These are phyloP conservation scores for Typha latifolia DNA, from an alignment of 176 grass and related monocot genomes.

Conservation along the genomic window DNA sequence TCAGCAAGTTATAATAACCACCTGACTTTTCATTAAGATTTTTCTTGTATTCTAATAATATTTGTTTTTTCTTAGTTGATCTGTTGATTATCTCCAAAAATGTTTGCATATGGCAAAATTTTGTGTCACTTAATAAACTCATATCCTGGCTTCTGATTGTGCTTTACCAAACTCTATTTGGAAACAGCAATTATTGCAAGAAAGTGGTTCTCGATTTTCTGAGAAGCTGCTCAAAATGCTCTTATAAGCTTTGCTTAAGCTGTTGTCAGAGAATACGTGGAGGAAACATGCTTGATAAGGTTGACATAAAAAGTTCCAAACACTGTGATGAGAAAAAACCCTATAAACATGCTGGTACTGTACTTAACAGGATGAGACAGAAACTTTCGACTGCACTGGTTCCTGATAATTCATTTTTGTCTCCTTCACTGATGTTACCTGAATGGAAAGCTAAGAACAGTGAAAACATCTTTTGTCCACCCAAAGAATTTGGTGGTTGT, in stretches of 20 bases:
- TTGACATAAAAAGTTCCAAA: background rate
- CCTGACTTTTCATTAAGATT: background rate
- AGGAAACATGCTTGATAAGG: constrained; percentile 25
- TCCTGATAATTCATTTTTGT: constrained; percentile 22
- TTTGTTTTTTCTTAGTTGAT: background rate
- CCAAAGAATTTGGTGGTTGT: constrained; percentile 81
- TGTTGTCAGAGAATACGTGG: constrained; percentile 72
- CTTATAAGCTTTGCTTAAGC: constrained; percentile 72
- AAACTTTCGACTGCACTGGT: background rate
- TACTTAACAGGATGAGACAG: background rate
- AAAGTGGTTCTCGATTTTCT: constrained; percentile 33
- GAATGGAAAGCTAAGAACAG: constrained; percentile 44
- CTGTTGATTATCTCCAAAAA: background rate
- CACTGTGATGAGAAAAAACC: background rate
- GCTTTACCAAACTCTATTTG: constrained; percentile 7
- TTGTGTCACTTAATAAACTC: too few relatives aligned
- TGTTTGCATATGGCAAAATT: too few relatives aligned
- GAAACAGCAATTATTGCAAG: constrained; percentile 77
- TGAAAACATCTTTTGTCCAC: constrained; percentile 52
- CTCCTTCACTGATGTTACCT: constrained; percentile 20
- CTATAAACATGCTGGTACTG: background rate
- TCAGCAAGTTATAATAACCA: too few relatives aligned
- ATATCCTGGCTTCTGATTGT: background rate
- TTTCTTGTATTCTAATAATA: background rate
- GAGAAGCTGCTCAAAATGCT: constrained; percentile 70